Base-by-base conservation (phyloP, 345 rosid genomes). In the Turnera subulata region DNA sequence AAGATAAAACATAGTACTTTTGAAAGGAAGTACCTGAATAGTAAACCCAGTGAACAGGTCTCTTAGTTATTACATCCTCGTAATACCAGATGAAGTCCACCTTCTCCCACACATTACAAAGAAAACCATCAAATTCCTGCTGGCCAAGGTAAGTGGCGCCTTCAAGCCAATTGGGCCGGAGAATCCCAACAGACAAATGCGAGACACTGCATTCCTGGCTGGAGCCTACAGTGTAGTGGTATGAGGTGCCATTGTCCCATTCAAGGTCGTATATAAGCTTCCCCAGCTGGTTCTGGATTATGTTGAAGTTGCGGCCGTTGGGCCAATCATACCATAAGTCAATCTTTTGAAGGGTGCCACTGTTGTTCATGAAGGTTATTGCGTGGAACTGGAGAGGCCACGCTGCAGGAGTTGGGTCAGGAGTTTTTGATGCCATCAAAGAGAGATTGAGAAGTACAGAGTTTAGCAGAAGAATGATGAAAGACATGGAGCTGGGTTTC, bases 321-420 rank as follows among this genome's bases (percentile, higher is more conserved):
- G 69, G 46, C 86, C 87, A 86, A 37, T 83, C 87, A 69, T 83
- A 86, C 89, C 89, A 86, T 33, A 86, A 85, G 65, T 86, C 84
- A 2, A 59, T 49, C 68, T 59, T 69, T 66, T 82, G 82, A 19
- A 85, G 86, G 18, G 68, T 46, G 44, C 84, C 81, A 77, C 76
- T 75, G 76, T 82, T 79, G n/a, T n/a, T n/a, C 83, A 78, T 78
- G 74, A 85, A 70, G 55, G 78, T 49, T 32, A 76, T 7, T 6
- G 89, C 66, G 73, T 83, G 89, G 72, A 86, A 83, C 46, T 83
- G 87, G 32, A 29, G 74, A 5, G 87, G 89, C 94, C 94, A 83
- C 60, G 80, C 25, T 12, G 76, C 47, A 4, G 94, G 93, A 1
- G 73, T 73, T 18, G 93, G 85, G 52, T 66, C 70, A 9, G 54